Base-by-base conservation (phyloP, 2,329 filamentous ascomycete species). In the Orbilia quercus region DNA sequence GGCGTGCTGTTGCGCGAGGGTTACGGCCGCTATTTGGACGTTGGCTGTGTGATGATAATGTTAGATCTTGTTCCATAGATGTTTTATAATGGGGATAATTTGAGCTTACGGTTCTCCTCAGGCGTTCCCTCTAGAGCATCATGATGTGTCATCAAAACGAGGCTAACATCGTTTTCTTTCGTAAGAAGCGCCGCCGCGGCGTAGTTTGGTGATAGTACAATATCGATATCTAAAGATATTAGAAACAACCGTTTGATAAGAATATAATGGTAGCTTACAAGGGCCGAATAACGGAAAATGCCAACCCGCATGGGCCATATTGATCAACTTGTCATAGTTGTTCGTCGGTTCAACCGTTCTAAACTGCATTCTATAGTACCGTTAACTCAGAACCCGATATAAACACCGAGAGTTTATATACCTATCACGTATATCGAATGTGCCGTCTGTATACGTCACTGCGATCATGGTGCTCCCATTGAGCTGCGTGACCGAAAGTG, bases 401-500 rank as follows among this genome's bases (percentile, higher is more conserved):
- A 62, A 23, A 40, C 44, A 18, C 0, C 12, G 16, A 31, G 16
- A 40, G 34, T 36, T 1, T 22, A 6, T 22, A 11, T 22, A 53
- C 75, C 23, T 66, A 45, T 75, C 75, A 28, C 76, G 51, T 25
- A 73, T 75, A 22, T 59, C 44, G 59, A 86, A 87, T 31, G 96
- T 87, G 48, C 84, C 87, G 45, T 87, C 85, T 6, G 87, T 81
- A 76, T 90, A 89, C 25, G 85, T 84, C 64, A 89, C 85, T 3
- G 86, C 85, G 75, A 87, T 88, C 0, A 93, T 82, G 59, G 89
- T 84, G 2, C 87, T 84, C 85, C 96, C 89, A 0, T 90, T 89
- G 16, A 90, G 83, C 1, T 87, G 82, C 50, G 89, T 86, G 28
- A 95, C 82, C 0, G 87, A 86, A 40, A 96, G 81, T 0, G 93